phyloP scores from a whole-genome alignment of 164 flowering plant species.

The Piper betle region DNA sequence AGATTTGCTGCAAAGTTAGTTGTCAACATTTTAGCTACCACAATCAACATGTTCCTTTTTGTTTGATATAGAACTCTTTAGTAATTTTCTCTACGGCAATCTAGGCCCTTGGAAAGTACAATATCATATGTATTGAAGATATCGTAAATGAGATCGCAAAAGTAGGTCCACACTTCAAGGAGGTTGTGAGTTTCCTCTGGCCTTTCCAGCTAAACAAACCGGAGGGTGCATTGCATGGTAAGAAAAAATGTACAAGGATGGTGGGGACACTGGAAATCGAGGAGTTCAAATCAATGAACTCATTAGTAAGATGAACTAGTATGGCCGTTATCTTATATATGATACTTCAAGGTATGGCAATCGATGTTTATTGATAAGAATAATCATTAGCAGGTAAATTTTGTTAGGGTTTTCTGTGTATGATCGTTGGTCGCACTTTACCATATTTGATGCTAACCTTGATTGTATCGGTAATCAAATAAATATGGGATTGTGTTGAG shows the following conservation, averaged over 20 bases:
- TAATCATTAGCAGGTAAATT: too few species aligned
- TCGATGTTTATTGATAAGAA: too few species aligned
- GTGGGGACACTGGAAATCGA: constrained; percentile 1
- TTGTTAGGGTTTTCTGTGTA: too few species aligned
- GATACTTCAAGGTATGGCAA: too few species aligned
- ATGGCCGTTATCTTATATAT: neutral
- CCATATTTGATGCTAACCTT: too few species aligned
- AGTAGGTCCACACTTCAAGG: constrained; percentile 67
- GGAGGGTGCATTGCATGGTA: constrained; percentile 34
- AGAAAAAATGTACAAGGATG: constrained; percentile 11
- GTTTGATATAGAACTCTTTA: too few species aligned
- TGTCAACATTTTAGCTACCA: too few species aligned
- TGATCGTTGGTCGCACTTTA: too few species aligned
- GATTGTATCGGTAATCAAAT: too few species aligned
- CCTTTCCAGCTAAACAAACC: constrained; percentile 67
- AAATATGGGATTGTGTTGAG: too few species aligned
- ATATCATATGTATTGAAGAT: constrained; percentile 66
- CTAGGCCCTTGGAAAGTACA: constrained; percentile 60
- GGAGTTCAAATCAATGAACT: constrained; percentile 1
- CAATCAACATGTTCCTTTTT: too few species aligned
- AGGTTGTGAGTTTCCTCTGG: constrained; percentile 43
- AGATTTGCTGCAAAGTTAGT: neutral
- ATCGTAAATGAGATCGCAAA: constrained; percentile 58
- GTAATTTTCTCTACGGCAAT: neutral
- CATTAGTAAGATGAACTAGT: neutral